phyloP scores from a whole-genome alignment of 495 filamentous ascomycete genomes.

The Tuber indicum region DNA sequence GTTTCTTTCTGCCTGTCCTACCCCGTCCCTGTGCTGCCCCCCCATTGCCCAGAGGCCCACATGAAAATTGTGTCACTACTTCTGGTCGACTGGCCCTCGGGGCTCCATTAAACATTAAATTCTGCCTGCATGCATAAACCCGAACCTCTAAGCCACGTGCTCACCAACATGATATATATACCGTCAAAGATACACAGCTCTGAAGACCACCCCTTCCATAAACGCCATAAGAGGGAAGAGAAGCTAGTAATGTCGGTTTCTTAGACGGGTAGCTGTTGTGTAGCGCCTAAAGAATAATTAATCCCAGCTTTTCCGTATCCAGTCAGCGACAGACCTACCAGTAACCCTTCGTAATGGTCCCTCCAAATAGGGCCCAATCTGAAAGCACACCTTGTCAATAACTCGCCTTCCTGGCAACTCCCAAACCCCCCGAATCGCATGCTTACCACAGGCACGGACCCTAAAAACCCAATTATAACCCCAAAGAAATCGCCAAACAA shows the following conservation, averaged over 20 bases:
- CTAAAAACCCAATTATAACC: constrained; percentile 82
- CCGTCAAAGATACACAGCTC: neutral
- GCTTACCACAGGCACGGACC: constrained; percentile 69
- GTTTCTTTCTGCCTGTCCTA: neutral
- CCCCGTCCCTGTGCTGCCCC: neutral
- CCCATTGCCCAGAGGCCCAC: neutral
- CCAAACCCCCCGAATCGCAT: neutral
- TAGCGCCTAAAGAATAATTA: constrained; percentile 21
- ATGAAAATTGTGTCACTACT: neutral
- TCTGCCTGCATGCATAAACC: neutral
- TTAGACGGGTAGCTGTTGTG: constrained; percentile 40
- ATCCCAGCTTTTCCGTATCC: neutral
- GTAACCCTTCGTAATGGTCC: constrained; percentile 40
- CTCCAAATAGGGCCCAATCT: constrained; percentile 38
- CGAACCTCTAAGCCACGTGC: neutral
- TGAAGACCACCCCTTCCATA: neutral
- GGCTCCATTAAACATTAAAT: constrained; percentile 2
- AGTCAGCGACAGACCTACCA: constrained; percentile 32
- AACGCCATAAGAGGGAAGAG: neutral
- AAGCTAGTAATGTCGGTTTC: neutral
- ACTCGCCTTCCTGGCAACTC: neutral
- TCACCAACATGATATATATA: neutral
- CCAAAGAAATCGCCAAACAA: constrained; percentile 93
- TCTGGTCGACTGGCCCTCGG: neutral
- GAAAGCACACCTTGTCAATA: constrained; percentile 16